Base-by-base conservation (phyloP, 495 filamentous ascomycete species). In the Trichoderma asperelloides region DNA sequence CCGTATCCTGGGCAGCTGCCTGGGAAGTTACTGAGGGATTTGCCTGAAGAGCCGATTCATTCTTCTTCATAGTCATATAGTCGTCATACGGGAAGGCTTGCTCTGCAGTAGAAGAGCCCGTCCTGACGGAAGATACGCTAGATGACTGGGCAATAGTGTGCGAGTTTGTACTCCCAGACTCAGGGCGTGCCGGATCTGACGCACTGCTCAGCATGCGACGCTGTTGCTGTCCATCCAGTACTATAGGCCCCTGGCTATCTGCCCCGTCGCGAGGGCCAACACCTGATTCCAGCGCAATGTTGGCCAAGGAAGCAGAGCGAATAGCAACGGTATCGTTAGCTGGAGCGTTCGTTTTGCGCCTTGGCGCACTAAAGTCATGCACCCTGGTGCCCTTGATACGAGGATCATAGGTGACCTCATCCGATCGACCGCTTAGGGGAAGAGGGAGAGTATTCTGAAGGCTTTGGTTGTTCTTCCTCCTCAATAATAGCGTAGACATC, bases 361-460 rank as follows among this genome's bases (percentile, higher is more conserved):
- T 81, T 12, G 93, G 93, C 0, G 88, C 91, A 70, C 90, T 94
- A 69, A 97, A 97, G 74, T 97, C 93, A 76, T 97, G 93, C 9
- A 97, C 86, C 40, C 87, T 84, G 12, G 88, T 94, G 33, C 93
- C 93, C 51, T 86, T 85, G 70, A 97, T 97, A 51, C 92, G 78
- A 21, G 91, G 91, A 71, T 96, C 93, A 70, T 92, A 94, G 67
- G 65, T 72, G 11, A 78, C 75, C 33, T 78, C 73, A 2, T 72
- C 72, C 9, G 43, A 41, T 8, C 60, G 66, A 18, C 65, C 49
- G 33, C 70, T 69, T 4, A 82, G 77, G 5, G 87, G 84, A n/a
- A 87, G 75, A 33, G 85, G 73, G 63, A 82, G 79, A 13, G 81
- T 73, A 30, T 83, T 80, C 3, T 76, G 74, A 6, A 79, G 74